These are phyloP conservation scores for Syncephalastrum racemosum DNA, from an alignment of 371 early-diverging fungal genomes.

Conservation along the genomic window DNA sequence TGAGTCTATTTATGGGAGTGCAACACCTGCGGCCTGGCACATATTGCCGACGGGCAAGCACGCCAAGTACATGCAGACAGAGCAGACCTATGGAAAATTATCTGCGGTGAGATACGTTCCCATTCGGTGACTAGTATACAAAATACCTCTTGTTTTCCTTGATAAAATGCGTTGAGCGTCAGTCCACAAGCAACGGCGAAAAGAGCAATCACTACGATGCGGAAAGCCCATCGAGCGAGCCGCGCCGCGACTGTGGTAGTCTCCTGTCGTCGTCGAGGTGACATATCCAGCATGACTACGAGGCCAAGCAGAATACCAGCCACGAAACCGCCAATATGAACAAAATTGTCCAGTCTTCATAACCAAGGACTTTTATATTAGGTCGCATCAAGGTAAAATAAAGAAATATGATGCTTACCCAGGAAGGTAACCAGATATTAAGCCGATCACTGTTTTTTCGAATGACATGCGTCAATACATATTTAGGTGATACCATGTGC, in stretches of 20 bases:
- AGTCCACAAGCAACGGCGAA: constrained; percentile 7
- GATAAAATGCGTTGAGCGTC: constrained; percentile 9
- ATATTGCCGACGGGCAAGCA: constrained; percentile 11
- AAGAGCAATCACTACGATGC: constrained; percentile 2
- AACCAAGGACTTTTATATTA: not conserved
- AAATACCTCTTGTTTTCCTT: constrained; percentile 9
- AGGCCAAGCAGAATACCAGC: constrained; percentile 27
- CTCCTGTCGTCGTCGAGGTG: not conserved
- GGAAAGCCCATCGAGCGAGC: constrained; percentile 3
- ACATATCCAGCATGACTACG: constrained; percentile 9
- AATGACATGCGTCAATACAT: not conserved
- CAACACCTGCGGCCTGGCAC: constrained; percentile 2
- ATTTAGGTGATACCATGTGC: not conserved
- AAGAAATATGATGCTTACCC: constrained; percentile 18
- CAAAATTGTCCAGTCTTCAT: constrained; percentile 28
- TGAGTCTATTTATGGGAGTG: too few species aligned
- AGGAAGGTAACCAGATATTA: constrained; percentile 26
- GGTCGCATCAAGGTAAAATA: not conserved
- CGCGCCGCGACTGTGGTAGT: not conserved
- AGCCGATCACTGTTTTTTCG: constrained; percentile 13
- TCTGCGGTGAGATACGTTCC: not conserved
- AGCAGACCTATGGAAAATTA: constrained; percentile 6
- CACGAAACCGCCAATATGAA: constrained; percentile 40
- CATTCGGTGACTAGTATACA: not conserved
- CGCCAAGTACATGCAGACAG: constrained; percentile 11